Evolutionary conservation across 306 rosid genomes (phyloP).

Genomic region (Pueraria montana): DNA sequence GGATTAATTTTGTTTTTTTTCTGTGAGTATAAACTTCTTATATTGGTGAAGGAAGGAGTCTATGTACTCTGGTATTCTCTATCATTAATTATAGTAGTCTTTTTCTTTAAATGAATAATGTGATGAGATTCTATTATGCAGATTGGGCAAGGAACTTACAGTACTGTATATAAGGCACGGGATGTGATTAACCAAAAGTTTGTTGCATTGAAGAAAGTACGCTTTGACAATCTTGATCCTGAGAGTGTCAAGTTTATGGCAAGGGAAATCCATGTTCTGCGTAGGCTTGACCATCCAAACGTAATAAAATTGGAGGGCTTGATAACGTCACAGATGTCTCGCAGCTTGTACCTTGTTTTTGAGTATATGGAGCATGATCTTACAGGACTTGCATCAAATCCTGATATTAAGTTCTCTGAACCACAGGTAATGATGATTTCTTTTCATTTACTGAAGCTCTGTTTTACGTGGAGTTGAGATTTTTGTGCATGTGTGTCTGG

Average conservation of each 20-base stretch:
- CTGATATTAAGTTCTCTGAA: constrained; percentile 82
- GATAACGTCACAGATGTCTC: constrained; percentile 81
- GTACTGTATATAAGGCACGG: constrained; percentile 94
- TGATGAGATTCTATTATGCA: constrained; percentile 59
- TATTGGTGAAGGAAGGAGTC: constrained; percentile 18
- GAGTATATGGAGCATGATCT: constrained; percentile 99
- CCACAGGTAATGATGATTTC: constrained; percentile 74
- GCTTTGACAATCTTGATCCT: constrained; percentile 90
- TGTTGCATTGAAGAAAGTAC: constrained; percentile 93
- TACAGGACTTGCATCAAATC: constrained; percentile 88
- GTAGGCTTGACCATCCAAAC: constrained; percentile 91
- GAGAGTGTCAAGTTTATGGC: constrained; percentile 99
- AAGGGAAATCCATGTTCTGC: constrained; percentile 89
- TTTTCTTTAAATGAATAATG: constrained; percentile 26
- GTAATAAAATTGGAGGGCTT: constrained; percentile 88
- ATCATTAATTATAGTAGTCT: not conserved
- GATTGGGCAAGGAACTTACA: constrained; percentile 99
- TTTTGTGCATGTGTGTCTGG: not conserved
- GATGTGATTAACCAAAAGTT: constrained; percentile 72
- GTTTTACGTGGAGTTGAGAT: not conserved
- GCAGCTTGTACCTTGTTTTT: constrained; percentile 91
- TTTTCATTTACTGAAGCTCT: constrained; percentile 22
- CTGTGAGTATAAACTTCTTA: constrained; percentile 34
- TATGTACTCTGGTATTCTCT: constrained; percentile 18
- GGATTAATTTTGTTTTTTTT: constrained; percentile 15